Percentiles rank a stretch among this genome's conserved stretches.
Evolutionary conservation across 2,329 filamentous ascomycete genomes (phyloP).

Genomic region (Gaeumannomyces sp.): DNA sequence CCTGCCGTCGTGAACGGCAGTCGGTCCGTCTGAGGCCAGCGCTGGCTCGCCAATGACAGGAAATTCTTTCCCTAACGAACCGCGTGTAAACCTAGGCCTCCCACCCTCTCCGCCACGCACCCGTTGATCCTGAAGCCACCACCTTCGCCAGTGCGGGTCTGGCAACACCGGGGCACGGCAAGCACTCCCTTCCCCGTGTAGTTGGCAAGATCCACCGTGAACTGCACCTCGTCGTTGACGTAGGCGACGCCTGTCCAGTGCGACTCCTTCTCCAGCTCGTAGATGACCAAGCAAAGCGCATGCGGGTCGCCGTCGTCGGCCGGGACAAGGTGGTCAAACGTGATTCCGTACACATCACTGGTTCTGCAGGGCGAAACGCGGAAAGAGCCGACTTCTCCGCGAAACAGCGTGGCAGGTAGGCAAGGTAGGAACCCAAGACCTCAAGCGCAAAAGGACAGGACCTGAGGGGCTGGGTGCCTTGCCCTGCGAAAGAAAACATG

Average conservation of each 20-base stretch:
- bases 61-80: too few relatives aligned
- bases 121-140: conserved; percentile 27
- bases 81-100: too few relatives aligned
- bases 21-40: too few relatives aligned
- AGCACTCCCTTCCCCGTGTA: conserved; percentile 33
- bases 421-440: too few relatives aligned
- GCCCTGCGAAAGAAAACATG: too few relatives aligned
- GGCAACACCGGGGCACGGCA: conserved; percentile 34
- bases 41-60: too few relatives aligned
- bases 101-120: conserved; percentile 1
- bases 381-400: too few relatives aligned
- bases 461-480: too few relatives aligned
- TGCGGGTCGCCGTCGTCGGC: conserved; percentile 29
- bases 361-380: neutral
- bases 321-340: conserved; percentile 34
- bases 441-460: too few relatives aligned
- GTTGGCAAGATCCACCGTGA: conserved; percentile 28
- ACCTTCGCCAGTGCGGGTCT: conserved; percentile 26
- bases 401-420: too few relatives aligned
- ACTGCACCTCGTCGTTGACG: conserved; percentile 27
- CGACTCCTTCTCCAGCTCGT: conserved; percentile 32
- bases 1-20: too few relatives aligned
- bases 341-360: conserved; percentile 34
- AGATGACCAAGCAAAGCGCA: conserved; percentile 34
- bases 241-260: conserved; percentile 18